phyloP scores from a whole-genome alignment of 164 flowering plant species.

The Macadamia integrifolia region DNA sequence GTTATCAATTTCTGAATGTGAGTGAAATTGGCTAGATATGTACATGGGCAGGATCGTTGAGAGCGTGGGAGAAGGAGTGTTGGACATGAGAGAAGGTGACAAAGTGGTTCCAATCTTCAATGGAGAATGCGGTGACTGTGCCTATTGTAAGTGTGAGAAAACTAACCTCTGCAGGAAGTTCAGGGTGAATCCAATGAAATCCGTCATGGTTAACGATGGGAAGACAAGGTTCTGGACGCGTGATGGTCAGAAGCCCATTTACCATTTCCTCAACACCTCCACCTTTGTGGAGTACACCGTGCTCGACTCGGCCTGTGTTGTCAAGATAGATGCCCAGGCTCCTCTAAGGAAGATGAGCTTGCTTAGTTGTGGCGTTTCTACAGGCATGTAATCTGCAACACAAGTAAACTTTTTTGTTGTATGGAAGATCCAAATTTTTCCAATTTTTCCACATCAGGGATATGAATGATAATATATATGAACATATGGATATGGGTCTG shows the following conservation, averaged over 20 bases:
- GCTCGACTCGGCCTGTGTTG: conserved; percentile 53
- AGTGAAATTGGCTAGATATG: too few species aligned
- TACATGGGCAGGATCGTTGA: conserved; percentile 38
- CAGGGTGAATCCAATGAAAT: conserved; percentile 46
- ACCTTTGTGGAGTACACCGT: conserved; percentile 70
- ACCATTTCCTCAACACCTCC: conserved; percentile 67
- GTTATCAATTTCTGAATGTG: background rate
- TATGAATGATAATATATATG: background rate
- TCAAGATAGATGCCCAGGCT: conserved; percentile 39
- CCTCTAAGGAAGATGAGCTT: conserved; percentile 44
- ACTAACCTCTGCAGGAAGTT: conserved; percentile 48
- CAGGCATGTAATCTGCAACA: conserved; percentile 30
- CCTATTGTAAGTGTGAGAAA: conserved; percentile 36
- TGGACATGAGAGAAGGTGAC: conserved; percentile 51
- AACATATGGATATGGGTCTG: background rate
- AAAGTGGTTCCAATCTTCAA: conserved; percentile 64
- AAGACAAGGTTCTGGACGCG: conserved; percentile 41
- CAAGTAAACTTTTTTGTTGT: too few species aligned
- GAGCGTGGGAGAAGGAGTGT: conserved; percentile 64
- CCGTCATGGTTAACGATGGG: conserved; percentile 51
- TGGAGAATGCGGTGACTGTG: conserved; percentile 56
- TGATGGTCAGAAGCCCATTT: conserved; percentile 47
- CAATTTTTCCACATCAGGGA: too few species aligned
- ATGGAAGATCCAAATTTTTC: background rate
- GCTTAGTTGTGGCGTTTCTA: conserved; percentile 63